Evolutionary conservation across 306 rosid genomes (phyloP).

Genomic region (Senna siamea): DNA sequence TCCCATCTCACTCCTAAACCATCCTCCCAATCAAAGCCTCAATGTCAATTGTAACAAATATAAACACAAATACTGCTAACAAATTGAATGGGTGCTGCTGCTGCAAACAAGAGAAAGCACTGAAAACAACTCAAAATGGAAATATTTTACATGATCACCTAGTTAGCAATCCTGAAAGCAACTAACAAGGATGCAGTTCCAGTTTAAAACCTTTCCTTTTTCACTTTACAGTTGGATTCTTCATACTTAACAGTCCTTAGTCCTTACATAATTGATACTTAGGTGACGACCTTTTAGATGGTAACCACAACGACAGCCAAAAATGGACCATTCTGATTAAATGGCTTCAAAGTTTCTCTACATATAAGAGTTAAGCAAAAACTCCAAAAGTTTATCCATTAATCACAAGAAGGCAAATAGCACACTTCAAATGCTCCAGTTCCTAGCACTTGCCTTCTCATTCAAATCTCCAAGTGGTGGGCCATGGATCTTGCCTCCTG

Average conservation of each 20-base stretch:
- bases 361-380: slow-evolving; percentile 15
- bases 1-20: no score
- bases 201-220: no score
- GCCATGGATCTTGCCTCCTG: slow-evolving; percentile 86
- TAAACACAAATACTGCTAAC: neutral
- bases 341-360: slow-evolving; percentile 28
- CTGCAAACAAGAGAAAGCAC: neutral
- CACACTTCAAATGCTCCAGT: slow-evolving; percentile 30
- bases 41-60: neutral
- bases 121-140: slow-evolving; percentile 1
- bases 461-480: slow-evolving; percentile 83
- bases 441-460: slow-evolving; percentile 74
- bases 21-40: no score
- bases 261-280: slow-evolving; percentile 21
- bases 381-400: neutral
- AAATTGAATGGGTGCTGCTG: slow-evolving; percentile 1
- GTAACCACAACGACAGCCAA: slow-evolving; percentile 4
- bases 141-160: slow-evolving; percentile 10
- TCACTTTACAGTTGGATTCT: slow-evolving; percentile 13
- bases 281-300: slow-evolving; percentile 2
- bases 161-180: slow-evolving; percentile 16
- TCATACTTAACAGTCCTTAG: slow-evolving; percentile 32
- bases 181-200: slow-evolving; percentile 15
- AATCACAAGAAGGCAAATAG: slow-evolving; percentile 19
- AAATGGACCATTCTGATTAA: neutral